Evolutionary conservation across 2,329 filamentous ascomycete species (phyloP).

Genomic region (Colletotrichum liriopes): DNA sequence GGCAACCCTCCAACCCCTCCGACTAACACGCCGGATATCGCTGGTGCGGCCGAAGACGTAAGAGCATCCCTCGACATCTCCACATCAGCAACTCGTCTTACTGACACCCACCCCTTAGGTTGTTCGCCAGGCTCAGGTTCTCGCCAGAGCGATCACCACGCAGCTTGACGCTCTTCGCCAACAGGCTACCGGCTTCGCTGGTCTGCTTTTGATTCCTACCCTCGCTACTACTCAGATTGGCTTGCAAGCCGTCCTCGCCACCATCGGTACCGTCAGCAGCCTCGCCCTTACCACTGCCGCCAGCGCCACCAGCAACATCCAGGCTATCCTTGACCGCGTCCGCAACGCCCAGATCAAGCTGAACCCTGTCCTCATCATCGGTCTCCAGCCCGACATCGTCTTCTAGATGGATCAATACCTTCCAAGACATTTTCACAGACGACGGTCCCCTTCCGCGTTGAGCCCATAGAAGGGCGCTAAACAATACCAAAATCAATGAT

Average conservation of each 20-base stretch:
- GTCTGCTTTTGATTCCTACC: neutral
- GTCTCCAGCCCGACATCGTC: neutral
- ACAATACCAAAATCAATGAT: neutral
- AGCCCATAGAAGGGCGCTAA: neutral
- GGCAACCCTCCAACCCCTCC: neutral
- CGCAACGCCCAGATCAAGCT: conserved; percentile 9
- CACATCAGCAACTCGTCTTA: fast-evolving
- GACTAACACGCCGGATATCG: neutral
- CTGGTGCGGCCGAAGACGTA: neutral
- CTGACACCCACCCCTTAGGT: neutral
- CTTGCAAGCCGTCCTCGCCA: neutral
- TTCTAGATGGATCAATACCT: conserved; percentile 5
- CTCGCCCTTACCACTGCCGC: neutral
- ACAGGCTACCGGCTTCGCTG: neutral
- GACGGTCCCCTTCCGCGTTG: neutral
- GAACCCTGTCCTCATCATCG: neutral
- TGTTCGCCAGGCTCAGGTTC: neutral
- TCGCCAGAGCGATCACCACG: neutral
- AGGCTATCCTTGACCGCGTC: neutral
- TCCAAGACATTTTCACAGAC: neutral
- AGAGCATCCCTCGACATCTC: neutral
- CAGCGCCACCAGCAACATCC: neutral
- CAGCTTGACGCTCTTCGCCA: neutral
- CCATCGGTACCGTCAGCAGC: neutral
- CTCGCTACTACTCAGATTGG: neutral